phyloP scores from a whole-genome alignment of 495 filamentous ascomycete species.

The Aspergillus bridgeri region DNA sequence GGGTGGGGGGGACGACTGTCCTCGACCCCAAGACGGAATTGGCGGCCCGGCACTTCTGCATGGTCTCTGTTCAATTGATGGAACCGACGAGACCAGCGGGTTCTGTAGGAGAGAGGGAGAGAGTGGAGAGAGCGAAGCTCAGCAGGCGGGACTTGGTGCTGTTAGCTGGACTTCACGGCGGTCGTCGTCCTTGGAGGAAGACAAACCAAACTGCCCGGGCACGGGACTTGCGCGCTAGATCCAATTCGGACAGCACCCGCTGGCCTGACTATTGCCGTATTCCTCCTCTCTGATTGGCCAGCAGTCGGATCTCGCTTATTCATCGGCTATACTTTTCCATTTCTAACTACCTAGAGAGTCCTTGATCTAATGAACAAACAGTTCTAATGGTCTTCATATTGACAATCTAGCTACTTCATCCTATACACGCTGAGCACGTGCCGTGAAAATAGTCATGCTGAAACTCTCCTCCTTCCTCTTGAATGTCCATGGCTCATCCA shows the following conservation, averaged over 20 bases:
- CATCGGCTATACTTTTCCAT: background rate
- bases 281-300: background rate
- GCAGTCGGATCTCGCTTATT: background rate
- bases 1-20: constrained; percentile 40
- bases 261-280: background rate
- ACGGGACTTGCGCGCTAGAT: constrained; percentile 44
- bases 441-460: constrained; percentile 35
- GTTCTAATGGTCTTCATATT: background rate
- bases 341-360: too few species aligned
- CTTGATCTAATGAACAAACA: too few species aligned
- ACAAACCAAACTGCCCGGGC: constrained; percentile 30
- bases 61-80: constrained; percentile 35
- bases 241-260: constrained; percentile 25
- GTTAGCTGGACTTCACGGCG: constrained; percentile 24
- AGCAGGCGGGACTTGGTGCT: constrained; percentile 31
- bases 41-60: constrained; percentile 51
- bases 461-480: constrained; percentile 23
- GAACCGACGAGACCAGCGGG: constrained; percentile 31
- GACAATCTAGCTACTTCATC: background rate
- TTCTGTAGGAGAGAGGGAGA: constrained; percentile 14
- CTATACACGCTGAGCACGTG: constrained; percentile 29
- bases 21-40: constrained; percentile 44
- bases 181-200: constrained; percentile 22
- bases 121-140: constrained; percentile 34
- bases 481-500: constrained; percentile 31